phyloP scores from a whole-genome alignment of 2,329 filamentous ascomycete species.

The Blumeriella jaapii region DNA sequence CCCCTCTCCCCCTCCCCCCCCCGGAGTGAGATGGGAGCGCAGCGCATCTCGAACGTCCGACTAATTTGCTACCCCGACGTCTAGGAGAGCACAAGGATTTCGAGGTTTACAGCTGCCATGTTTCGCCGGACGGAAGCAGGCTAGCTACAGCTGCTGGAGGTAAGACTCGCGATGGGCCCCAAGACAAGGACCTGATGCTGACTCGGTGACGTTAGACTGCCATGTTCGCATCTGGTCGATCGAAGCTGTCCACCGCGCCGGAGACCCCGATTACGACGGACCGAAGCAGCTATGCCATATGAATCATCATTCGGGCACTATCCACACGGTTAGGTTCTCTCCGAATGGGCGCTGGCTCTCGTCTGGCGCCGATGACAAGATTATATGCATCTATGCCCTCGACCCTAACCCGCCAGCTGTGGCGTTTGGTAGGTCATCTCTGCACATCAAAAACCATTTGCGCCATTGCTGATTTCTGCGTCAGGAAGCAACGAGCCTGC shows the following conservation, averaged over 20 bases:
- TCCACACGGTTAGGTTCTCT: slow-evolving; percentile 94
- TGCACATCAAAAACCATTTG: slow-evolving; percentile 12
- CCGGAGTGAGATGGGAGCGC: no score
- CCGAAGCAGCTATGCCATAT: slow-evolving; percentile 94
- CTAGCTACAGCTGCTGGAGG: slow-evolving; percentile 90
- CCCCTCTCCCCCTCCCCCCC: no score
- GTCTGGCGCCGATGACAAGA: slow-evolving; percentile 95
- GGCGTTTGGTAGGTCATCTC: slow-evolving; percentile 57
- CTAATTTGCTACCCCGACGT: slow-evolving; percentile 18
- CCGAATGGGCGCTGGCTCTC: slow-evolving; percentile 91
- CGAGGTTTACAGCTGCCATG: slow-evolving; percentile 96
- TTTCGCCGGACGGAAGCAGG: slow-evolving; percentile 86
- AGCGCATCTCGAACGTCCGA: no score
- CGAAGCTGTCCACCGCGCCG: slow-evolving; percentile 77
- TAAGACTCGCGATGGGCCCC: slow-evolving; percentile 31
- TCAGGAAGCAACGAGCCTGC: slow-evolving; percentile 72
- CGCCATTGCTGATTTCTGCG: slow-evolving; percentile 7
- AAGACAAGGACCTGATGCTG: slow-evolving; percentile 12
- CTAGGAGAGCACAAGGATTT: slow-evolving; percentile 92
- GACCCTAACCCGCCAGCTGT: slow-evolving; percentile 65
- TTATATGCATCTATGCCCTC: slow-evolving; percentile 92
- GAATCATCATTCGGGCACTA: slow-evolving; percentile 96
- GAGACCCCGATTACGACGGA: slow-evolving; percentile 57
- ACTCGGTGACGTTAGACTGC: slow-evolving; percentile 50
- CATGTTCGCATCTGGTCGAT: slow-evolving; percentile 97